Conservation (phyloP, 306 rosid genomes). For the Nissolia schottii region DNA sequence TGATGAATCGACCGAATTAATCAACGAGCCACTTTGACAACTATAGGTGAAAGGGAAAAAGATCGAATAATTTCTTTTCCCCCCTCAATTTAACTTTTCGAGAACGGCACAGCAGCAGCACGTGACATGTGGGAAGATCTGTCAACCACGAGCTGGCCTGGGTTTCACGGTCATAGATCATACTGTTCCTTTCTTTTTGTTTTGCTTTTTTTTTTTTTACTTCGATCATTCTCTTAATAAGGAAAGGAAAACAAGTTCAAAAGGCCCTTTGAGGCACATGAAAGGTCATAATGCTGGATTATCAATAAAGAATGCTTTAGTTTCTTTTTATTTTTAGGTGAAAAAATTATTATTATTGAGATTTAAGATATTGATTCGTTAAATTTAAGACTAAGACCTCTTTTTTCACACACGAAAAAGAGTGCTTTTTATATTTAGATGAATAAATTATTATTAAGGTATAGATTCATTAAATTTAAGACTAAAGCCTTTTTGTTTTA, state of each 20-base stretch:
- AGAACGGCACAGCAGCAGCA: conserved; percentile 28
- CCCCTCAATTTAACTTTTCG: conserved; percentile 1
- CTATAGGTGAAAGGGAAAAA: not conserved
- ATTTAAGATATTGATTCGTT: too few relatives aligned
- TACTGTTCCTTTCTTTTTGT: not conserved
- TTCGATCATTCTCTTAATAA: not conserved
- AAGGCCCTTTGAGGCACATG: not conserved
- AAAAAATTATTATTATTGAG: too few relatives aligned
- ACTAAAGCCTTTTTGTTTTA: not conserved
- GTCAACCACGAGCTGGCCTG: conserved; percentile 50
- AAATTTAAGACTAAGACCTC: not conserved
- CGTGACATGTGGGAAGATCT: conserved; percentile 45
- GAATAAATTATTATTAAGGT: too few relatives aligned
- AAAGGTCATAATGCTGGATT: not conserved
- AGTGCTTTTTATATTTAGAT: too few relatives aligned
- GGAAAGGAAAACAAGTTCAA: not conserved
- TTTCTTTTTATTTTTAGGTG: not conserved
- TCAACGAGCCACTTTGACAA: too few relatives aligned
- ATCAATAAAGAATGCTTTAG: not conserved
- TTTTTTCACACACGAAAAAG: too few relatives aligned
- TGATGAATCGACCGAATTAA: too few relatives aligned
- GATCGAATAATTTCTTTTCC: not conserved
- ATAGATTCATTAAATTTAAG: too few relatives aligned
- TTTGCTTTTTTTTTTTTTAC: not conserved
- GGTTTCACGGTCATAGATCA: conserved; percentile 41